Base-by-base conservation (phyloP, 1,284 basidiomycete genomes). In the Leccinum fuscescens region DNA sequence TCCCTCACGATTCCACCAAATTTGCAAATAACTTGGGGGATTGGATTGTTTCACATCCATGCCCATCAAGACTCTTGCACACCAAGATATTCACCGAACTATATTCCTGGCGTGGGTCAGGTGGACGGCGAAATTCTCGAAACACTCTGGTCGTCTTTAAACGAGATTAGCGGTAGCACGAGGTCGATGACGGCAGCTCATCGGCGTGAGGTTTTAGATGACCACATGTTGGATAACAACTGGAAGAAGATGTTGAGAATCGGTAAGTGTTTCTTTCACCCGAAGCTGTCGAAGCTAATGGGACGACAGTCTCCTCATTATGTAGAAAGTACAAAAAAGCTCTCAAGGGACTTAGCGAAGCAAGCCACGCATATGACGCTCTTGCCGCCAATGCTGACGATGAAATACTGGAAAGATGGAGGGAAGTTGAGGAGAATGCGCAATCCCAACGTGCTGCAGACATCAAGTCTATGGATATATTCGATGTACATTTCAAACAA, bases 341-440 rank as follows among this genome's bases (percentile, higher is more conserved):
- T 39, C 37, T 39, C 0, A 39, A 39, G 37, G 37, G 15, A n/a
- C 37, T n/a, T 39, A 0, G 2, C 4, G 15, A 2, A 39, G 15
- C 37, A 39, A 39, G 15, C 0, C 15, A 39, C 0, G 37, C 37
- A 39, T 39, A 39, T n/a, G 15, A n/a, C 8, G 0, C 37, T 0
- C 37, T 39, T 39, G 7, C 15, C 4, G 15, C 37, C 37, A 39
- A 8, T 39, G 37, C 37, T n/a, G 37, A 39, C 4, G 4, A 39
- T 1, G 8, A 39, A 39, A 14, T 39, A 15, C 37, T n/a, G 3
- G 6, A 7, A 39, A 39, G 14, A n/a, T 39, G 37, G 15, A 39
- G 37, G 0, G 37, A 39, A n/a, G 37, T 0, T 39, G 37, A 39
- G 2, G 37, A 39, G 37, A 39, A 7, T 5, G 37, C 37, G 0